A percentile compares a stretch with the other conserved stretches of the same genome.
Evolutionary conservation across 371 early-diverging fungal species (phyloP).

Genomic region (Zopfochytrium polystomum): DNA sequence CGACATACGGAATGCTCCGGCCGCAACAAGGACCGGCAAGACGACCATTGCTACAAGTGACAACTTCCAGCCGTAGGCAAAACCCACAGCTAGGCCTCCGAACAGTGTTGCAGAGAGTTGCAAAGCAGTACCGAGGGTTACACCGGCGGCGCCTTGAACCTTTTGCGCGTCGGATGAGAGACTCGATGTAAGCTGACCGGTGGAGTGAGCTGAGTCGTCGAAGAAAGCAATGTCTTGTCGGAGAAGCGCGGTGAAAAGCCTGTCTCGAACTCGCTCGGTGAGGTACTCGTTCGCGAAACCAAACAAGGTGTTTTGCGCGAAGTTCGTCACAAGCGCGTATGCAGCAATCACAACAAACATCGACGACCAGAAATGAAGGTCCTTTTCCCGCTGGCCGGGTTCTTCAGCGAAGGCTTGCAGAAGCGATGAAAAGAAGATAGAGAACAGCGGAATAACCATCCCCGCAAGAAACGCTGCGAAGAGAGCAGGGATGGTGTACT

Average conservation of each 20-base stretch:
- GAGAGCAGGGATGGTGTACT: slow-evolving; percentile 24
- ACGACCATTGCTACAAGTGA: slow-evolving; percentile 29
- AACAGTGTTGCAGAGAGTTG: slow-evolving; percentile 14
- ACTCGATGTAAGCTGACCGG: slow-evolving; percentile 76
- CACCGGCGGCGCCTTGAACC: slow-evolving; percentile 45
- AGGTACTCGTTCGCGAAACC: slow-evolving; percentile 29
- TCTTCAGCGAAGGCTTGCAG: neutral
- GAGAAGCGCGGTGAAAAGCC: slow-evolving; percentile 58
- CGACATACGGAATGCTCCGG: slow-evolving; percentile 14
- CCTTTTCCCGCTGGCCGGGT: neutral
- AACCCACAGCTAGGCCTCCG: slow-evolving; percentile 38
- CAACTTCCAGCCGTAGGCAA: slow-evolving; percentile 37
- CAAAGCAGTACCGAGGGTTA: slow-evolving; percentile 25
- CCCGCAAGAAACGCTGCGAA: slow-evolving; percentile 36
- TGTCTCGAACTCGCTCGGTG: slow-evolving; percentile 56
- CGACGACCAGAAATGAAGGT: slow-evolving; percentile 59
- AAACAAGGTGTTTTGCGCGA: slow-evolving; percentile 4
- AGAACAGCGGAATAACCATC: slow-evolving; percentile 11
- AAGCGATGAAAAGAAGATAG: slow-evolving; percentile 2
- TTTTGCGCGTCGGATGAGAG: slow-evolving; percentile 78
- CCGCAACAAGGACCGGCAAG: slow-evolving; percentile 25
- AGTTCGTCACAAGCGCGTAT: slow-evolving; percentile 15
- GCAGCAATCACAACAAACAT: slow-evolving; percentile 67
- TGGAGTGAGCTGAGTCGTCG: slow-evolving; percentile 72
- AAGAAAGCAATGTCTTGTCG: slow-evolving; percentile 83